Conservation (phyloP, 2,329 filamentous ascomycete genomes). For the Aspergillus fumigatus region DNA sequence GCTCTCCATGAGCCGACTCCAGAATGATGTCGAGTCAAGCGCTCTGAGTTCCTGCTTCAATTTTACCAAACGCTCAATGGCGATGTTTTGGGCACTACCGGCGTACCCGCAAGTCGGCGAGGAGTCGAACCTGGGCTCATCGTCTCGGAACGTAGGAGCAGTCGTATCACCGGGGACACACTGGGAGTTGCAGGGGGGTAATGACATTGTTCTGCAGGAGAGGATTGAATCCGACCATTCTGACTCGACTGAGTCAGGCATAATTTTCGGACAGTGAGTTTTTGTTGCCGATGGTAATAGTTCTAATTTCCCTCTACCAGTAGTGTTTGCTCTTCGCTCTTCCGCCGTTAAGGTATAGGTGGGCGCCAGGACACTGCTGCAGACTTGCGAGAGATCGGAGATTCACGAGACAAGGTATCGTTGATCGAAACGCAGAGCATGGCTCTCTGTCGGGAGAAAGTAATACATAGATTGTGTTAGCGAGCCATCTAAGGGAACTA, state of each 20-base stretch:
- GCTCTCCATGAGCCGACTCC: constrained; percentile 59
- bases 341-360: constrained; percentile 15
- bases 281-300: background rate
- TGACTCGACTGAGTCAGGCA: constrained; percentile 30
- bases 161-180: constrained; percentile 21
- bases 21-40: constrained; percentile 57
- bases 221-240: constrained; percentile 27
- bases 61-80: constrained; percentile 55
- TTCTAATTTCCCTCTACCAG: background rate
- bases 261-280: constrained; percentile 12
- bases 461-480: background rate
- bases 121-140: constrained; percentile 20
- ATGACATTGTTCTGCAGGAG: constrained; percentile 22
- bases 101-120: constrained; percentile 30
- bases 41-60: constrained; percentile 55
- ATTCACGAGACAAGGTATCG: constrained; percentile 13
- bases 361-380: constrained; percentile 17
- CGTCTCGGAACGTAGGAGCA: constrained; percentile 18
- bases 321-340: background rate
- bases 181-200: constrained; percentile 29
- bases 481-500: background rate
- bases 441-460: constrained; percentile 13
- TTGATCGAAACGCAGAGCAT: constrained; percentile 21
- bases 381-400: constrained; percentile 16
- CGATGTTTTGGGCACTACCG: constrained; percentile 53